Conservation (phyloP, 2,329 filamentous ascomycete species). For the Pestalotiopsis fici region DNA sequence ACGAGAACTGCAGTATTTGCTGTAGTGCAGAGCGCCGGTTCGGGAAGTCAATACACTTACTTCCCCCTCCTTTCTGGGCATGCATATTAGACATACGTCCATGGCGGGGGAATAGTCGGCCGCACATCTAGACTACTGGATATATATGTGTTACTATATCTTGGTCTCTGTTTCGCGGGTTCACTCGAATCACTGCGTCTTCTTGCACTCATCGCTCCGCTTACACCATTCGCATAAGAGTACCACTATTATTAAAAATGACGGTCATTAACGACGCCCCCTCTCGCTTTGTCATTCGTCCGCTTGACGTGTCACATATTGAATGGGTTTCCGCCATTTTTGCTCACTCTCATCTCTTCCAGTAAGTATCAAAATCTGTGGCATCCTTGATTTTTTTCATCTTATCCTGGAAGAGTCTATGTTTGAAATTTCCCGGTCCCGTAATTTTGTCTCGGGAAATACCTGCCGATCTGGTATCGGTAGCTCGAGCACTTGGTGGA, state of each 20-base stretch:
- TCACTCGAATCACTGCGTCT: neutral
- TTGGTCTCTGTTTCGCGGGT: neutral
- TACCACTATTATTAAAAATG: neutral
- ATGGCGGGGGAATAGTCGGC: neutral
- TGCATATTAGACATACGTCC: neutral
- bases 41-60: neutral
- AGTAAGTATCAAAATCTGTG: too few species aligned
- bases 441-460: too few species aligned
- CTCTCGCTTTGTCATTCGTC: neutral
- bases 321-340: neutral
- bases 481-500: too few species aligned
- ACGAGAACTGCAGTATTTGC: neutral
- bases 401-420: too few species aligned
- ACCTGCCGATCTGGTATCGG: too few species aligned
- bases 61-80: neutral
- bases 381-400: too few species aligned
- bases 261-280: neutral
- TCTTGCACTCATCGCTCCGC: neutral
- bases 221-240: neutral
- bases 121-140: neutral
- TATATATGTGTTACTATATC: neutral
- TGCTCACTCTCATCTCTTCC: neutral
- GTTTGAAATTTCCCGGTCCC: too few species aligned
- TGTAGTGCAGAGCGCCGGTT: neutral
- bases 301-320: neutral